Conservation (phyloP, 2,329 filamentous ascomycete genomes). For the Colletotrichum phormii region DNA sequence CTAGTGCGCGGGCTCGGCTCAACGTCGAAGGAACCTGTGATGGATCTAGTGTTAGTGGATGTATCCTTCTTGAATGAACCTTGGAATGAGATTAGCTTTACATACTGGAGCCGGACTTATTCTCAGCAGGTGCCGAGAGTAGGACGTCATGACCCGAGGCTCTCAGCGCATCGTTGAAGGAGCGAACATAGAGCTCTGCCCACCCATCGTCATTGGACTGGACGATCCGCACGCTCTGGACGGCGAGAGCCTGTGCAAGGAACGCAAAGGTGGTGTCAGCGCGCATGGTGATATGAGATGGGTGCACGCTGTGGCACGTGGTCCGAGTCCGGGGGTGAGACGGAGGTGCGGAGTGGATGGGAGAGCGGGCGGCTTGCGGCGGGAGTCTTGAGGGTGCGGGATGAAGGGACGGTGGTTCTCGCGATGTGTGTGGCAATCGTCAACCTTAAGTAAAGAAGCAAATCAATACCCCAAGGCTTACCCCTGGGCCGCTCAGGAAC, state of each 20-base stretch:
- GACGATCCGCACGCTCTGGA: constrained; percentile 59
- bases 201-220: constrained; percentile 78
- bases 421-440: not conserved
- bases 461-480: not conserved
- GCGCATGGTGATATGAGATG: constrained; percentile 13
- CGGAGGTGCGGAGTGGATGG: not conserved
- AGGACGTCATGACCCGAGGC: constrained; percentile 68
- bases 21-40: constrained; percentile 60
- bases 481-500: not conserved
- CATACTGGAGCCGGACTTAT: constrained; percentile 65
- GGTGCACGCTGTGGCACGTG: not conserved
- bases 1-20: constrained; percentile 59
- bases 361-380: not conserved
- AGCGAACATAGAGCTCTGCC: constrained; percentile 75
- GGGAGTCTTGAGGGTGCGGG: not conserved
- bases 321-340: not conserved
- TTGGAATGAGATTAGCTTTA: not conserved
- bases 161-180: constrained; percentile 67
- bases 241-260: constrained; percentile 32
- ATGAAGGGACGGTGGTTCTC: not conserved
- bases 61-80: constrained; percentile 45
- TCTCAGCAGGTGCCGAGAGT: constrained; percentile 73
- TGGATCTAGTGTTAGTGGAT: constrained; percentile 67
- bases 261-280: constrained; percentile 22
- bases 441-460: constrained; percentile 25